phyloP scores from a whole-genome alignment of 169 alveolate genomes.

The Pseudocohnilembus persalinus region DNA sequence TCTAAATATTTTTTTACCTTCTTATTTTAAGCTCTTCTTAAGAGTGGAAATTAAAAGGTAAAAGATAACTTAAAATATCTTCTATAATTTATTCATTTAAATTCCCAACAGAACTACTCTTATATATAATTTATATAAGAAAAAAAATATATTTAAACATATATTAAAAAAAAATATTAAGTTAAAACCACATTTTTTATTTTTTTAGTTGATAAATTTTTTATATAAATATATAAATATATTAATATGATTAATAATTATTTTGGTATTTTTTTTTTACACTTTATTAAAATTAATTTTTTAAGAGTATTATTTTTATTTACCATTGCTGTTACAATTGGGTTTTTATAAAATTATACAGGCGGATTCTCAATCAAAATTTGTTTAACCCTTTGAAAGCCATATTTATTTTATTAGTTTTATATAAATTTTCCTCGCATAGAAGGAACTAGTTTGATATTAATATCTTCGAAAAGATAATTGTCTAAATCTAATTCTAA shows the following conservation, averaged over 20 bases:
- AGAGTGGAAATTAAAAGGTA: neutral
- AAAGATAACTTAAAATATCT: neutral
- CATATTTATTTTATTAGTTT: neutral
- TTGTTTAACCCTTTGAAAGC: neutral
- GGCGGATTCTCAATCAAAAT: neutral
- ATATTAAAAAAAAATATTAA: too few relatives aligned
- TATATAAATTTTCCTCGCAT: neutral
- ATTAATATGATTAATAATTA: too few relatives aligned
- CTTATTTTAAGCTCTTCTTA: neutral
- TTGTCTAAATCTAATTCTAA: neutral
- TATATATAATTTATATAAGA: too few relatives aligned
- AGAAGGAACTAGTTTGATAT: neutral
- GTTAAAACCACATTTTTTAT: too few relatives aligned
- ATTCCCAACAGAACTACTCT: neutral
- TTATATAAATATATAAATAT: too few relatives aligned
- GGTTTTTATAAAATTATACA: neutral
- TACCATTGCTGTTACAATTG: neutral
- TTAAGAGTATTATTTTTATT: too few relatives aligned
- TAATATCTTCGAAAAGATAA: neutral
- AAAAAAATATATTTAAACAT: too few relatives aligned
- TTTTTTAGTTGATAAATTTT: too few relatives aligned
- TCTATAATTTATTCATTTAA: neutral
- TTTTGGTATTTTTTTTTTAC: too few relatives aligned
- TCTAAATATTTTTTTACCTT: neutral
- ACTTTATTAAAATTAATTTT: too few relatives aligned